Conservation (phyloP, 2,329 filamentous ascomycete genomes). For the Rhynchosporium agropyri region DNA sequence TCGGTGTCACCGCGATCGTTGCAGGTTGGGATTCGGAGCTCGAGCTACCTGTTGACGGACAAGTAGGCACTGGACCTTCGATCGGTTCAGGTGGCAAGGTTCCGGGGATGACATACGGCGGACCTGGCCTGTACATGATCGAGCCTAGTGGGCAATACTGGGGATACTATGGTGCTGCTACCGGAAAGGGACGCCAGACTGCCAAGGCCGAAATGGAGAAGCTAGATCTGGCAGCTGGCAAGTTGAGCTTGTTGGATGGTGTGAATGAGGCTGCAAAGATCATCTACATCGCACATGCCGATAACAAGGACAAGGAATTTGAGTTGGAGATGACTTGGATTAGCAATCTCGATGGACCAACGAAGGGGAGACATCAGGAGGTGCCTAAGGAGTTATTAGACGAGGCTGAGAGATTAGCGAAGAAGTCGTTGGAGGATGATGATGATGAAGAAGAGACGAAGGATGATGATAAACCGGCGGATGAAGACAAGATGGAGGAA, state of each 20-base stretch:
- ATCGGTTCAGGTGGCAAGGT: slow-evolving; percentile 84
- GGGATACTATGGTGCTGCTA: slow-evolving; percentile 98
- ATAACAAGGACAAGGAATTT: slow-evolving; percentile 99
- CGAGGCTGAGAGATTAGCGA: slow-evolving; percentile 90
- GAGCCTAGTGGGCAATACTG: slow-evolving; percentile 97
- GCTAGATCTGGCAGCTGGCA: slow-evolving; percentile 79
- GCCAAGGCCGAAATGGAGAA: slow-evolving; percentile 99
- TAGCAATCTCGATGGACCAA: slow-evolving; percentile 80
- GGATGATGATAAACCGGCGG: slow-evolving; percentile 58
- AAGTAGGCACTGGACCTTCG: slow-evolving; percentile 80
- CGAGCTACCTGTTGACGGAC: slow-evolving; percentile 83
- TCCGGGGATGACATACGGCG: slow-evolving; percentile 75
- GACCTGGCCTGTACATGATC: slow-evolving; percentile 97
- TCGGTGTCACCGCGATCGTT: slow-evolving; percentile 93
- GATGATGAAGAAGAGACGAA: slow-evolving; percentile 79
- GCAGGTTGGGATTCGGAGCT: slow-evolving; percentile 91
- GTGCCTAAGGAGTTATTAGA: slow-evolving; percentile 89
- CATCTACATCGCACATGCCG: slow-evolving; percentile 96
- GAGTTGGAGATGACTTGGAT: slow-evolving; percentile 99
- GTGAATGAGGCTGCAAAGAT: slow-evolving; percentile 97
- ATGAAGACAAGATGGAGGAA: slow-evolving; percentile 85
- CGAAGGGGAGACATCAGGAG: slow-evolving; percentile 89
- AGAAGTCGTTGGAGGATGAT: slow-evolving; percentile 84
- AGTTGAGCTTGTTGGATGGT: slow-evolving; percentile 78
- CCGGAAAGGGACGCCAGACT: slow-evolving; percentile 93